phyloP scores from a whole-genome alignment of 257 asterid species.

The Jaltomata sinuosa region DNA sequence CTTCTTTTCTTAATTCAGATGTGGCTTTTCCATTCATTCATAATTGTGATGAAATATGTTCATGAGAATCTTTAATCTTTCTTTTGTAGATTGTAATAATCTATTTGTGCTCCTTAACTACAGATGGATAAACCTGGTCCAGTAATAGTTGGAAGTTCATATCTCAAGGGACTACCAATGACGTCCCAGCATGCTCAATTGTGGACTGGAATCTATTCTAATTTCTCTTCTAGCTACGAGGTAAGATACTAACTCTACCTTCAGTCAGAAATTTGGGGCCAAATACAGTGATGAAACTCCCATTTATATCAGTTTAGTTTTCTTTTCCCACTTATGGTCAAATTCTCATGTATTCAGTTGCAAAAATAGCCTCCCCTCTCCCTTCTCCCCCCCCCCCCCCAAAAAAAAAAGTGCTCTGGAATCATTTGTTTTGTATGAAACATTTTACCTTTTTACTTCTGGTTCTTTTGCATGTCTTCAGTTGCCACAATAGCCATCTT shows the following conservation, averaged over 20 bases:
- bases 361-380: neutral
- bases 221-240: conserved; percentile 16
- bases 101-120: neutral
- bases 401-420: neutral
- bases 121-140: conserved; percentile 21
- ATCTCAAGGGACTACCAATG: conserved; percentile 22
- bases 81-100: neutral
- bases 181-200: conserved; percentile 17
- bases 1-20: neutral
- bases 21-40: neutral
- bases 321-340: neutral
- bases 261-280: neutral
- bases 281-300: neutral
- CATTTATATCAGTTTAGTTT: neutral
- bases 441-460: neutral
- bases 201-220: conserved; percentile 22
- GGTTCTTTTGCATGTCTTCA: neutral
- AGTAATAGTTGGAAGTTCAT: conserved; percentile 10
- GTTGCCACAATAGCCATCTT: neutral
- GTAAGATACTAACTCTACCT: conserved; percentile 1
- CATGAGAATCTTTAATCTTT: neutral
- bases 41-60: neutral
- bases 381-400: neutral
- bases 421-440: neutral
- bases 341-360: neutral